Base-by-base conservation (phyloP, 148 eudicot genomes). In the Dianthus caryophyllus region DNA sequence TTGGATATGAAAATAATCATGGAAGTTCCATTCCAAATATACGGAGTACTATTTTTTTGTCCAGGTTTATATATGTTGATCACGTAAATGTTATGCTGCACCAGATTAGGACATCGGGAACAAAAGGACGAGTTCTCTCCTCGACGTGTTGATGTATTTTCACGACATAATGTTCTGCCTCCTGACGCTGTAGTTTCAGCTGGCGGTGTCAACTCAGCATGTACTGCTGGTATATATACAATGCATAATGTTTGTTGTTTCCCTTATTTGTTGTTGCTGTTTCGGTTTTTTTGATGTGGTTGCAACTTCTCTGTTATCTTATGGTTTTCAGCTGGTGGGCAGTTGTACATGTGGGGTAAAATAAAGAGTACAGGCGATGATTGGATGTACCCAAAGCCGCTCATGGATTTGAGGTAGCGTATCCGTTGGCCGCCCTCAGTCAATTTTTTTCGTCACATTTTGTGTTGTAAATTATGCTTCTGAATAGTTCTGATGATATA, bases 371-470 rank as follows among this genome's bases (percentile, higher is more conserved):
- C 82, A 22, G 99, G 99, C 55, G 99, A 94, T 75, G 96, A 94
- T 61, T 94, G 90, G 90, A 94, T 94, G 99, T 94, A 94, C 78
- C 99, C 99, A 43, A 94, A 94, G 80, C 97, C 97, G 71, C 78
- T 88, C 25, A 82, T 94, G 92, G 99, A 94, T 88, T 78, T 94
- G 66, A 94, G 97, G 99, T 94, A 77, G 48, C 67, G 8, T 55
- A 1, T 52, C 36, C 57, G 31, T 39, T 10, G 39, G 20, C 36
- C 16, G 36, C 27, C 31, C 18, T 60, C 33, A 25, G 22, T 41
- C 15, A 1, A 63, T 63, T 63, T 15, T 21, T 27, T 11, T 41
- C n/a, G 6, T 57, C 18, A 21, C 22, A 10, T 49, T 47, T 30
- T 8, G 18, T 30, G 21, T 30, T 9, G 62, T 2, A 13, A 9